Evolutionary conservation across 169 alveolate species (phyloP).

Genomic region (Plasmodium berghei): DNA sequence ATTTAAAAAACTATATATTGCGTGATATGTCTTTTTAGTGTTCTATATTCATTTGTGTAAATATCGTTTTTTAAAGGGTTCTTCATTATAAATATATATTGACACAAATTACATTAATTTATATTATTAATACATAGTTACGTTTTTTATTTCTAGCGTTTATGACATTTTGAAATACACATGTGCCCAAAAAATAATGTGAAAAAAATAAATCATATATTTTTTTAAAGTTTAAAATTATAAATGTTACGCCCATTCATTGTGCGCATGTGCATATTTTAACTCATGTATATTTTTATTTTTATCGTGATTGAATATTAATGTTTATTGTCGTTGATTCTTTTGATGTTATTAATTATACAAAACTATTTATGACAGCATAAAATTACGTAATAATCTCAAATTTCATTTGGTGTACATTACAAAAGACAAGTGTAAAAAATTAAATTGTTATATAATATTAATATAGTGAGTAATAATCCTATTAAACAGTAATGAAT

Average conservation of each 20-base stretch:
- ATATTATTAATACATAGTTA: background rate
- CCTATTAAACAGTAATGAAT: no score
- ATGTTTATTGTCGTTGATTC: background rate
- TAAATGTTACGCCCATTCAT: no score
- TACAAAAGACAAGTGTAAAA: background rate
- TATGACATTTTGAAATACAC: conserved; percentile 3
- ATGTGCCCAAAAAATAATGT: background rate
- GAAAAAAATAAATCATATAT: background rate
- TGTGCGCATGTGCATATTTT: conserved; percentile 10
- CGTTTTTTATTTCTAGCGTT: background rate
- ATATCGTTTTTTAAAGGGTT: background rate
- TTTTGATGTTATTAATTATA: background rate
- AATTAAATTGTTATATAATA: no score
- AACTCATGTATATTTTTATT: background rate
- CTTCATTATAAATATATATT: conserved; percentile 10
- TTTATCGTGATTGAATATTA: background rate
- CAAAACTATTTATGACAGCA: background rate
- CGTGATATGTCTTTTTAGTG: conserved; percentile 5
- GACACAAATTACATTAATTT: background rate
- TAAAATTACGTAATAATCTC: background rate
- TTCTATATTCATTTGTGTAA: conserved; percentile 1
- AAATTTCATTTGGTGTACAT: background rate
- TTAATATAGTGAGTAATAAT: no score
- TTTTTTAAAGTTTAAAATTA: conserved; percentile 1
- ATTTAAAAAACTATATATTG: background rate